phyloP scores from a whole-genome alignment of 116 monocot species.

The Zostera marina region DNA sequence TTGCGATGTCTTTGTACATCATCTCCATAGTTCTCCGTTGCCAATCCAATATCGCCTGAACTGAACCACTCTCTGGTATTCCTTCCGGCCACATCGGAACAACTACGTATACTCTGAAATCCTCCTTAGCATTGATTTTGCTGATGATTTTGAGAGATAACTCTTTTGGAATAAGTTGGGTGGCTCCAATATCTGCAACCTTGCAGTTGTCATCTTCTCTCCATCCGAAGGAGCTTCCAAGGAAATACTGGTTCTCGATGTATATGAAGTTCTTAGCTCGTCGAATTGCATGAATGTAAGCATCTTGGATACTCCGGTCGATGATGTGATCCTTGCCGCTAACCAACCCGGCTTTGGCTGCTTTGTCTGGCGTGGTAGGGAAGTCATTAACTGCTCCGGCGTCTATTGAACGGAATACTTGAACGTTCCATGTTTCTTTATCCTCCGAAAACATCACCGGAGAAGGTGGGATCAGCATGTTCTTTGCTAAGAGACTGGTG shows the following conservation, averaged over 20 bases:
- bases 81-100: slow-evolving; percentile 37
- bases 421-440: slow-evolving; percentile 22
- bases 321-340: slow-evolving; percentile 28
- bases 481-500: slow-evolving; percentile 3
- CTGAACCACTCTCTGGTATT: slow-evolving; percentile 23
- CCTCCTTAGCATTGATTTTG: slow-evolving; percentile 26
- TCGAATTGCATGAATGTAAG: slow-evolving; percentile 23
- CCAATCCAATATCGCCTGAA: slow-evolving; percentile 34
- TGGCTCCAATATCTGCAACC: slow-evolving; percentile 20
- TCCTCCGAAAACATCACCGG: slow-evolving; percentile 23
- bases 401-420: slow-evolving; percentile 29
- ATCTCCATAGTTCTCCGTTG: slow-evolving; percentile 27
- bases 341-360: slow-evolving; percentile 21
- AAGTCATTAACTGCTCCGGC: slow-evolving; percentile 28
- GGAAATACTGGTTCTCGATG: slow-evolving; percentile 30
- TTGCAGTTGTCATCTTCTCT: slow-evolving; percentile 9
- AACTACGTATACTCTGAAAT: slow-evolving; percentile 19
- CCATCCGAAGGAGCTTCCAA: slow-evolving; percentile 25
- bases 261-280: slow-evolving; percentile 29
- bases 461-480: slow-evolving; percentile 19
- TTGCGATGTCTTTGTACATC: slow-evolving; percentile 25
- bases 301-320: slow-evolving; percentile 32
- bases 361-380: slow-evolving; percentile 21
- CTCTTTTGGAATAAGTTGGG: slow-evolving; percentile 27
- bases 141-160: slow-evolving; percentile 21